Base-by-base conservation (phyloP, 1,284 basidiomycete genomes). In the Singerocomus rubriflavus region DNA sequence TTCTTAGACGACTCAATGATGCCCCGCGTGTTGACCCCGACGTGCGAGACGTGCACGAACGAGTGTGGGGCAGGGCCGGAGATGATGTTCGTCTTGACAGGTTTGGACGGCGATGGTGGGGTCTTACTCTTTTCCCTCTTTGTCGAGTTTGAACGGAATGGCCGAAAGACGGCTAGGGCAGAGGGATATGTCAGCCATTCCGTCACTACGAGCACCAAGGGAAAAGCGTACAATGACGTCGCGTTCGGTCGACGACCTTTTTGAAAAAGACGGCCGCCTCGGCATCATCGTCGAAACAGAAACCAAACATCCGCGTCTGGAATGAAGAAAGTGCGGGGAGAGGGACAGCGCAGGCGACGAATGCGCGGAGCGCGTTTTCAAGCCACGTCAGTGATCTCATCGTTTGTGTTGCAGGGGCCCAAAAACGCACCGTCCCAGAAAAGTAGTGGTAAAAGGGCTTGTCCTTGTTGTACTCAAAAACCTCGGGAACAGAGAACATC, bases 401-500 rank as follows among this genome's bases (percentile, higher is more conserved):
- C 21, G 21, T 21, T 21, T 21, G 21, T 21, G 31, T 30, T 6
- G 9, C 16, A 27, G 8, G n/a, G 14, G 11, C 8, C 21, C 21
- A n/a, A 25, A 5, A 13, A 64, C 62, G 44, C 63, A 93, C 92
- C 72, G 88, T 84, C 38, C 89, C 91, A 30, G 82, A 81, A 69
- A 95, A 95, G 30, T 85, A 79, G 70, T 97, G 93, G 73, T 97
- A 97, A 74, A 95, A 97, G 2, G 92, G 89, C 56, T 89, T 85
- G 69, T 97, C 93, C 60, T 89, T 79, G 59, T 84, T 82, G 70
- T 95, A 98, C 50, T 85, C 78, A 61, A 94, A 85, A 54, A 81
- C 78, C 40, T 83, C 80, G 6, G 90, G 91, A 39, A 97, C 75
- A 60, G 87, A 86, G 69, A 96, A 93, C 67, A 88, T 82, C 94